phyloP scores from a whole-genome alignment of 805 yeast genomes.

The Candida pseudofarinosa region DNA sequence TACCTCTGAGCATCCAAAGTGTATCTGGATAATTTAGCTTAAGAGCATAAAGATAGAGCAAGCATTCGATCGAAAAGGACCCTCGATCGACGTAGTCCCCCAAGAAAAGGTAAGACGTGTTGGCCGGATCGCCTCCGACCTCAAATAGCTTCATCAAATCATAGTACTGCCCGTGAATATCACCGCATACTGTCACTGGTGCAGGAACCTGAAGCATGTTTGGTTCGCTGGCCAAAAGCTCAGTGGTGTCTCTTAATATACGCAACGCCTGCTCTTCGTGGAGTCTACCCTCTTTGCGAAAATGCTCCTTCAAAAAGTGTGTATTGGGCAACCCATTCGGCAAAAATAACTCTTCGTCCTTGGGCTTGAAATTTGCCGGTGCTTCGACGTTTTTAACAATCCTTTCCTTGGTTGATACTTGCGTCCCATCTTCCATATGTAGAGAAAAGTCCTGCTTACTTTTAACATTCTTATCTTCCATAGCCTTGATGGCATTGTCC shows the following conservation, averaged over 20 bases:
- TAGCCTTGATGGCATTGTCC: constrained; percentile 60
- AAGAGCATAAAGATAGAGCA: constrained; percentile 70
- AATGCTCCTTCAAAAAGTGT: constrained; percentile 67
- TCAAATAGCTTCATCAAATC: constrained; percentile 89
- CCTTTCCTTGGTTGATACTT: constrained; percentile 53
- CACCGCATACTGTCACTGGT: constrained; percentile 95
- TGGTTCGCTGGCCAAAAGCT: constrained; percentile 64
- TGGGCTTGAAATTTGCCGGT: constrained; percentile 63
- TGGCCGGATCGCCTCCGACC: constrained; percentile 83
- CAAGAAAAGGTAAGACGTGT: constrained; percentile 74
- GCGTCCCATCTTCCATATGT: constrained; percentile 57
- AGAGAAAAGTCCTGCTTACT: constrained; percentile 37
- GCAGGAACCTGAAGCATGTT: constrained; percentile 79
- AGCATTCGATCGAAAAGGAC: constrained; percentile 78
- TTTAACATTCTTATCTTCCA: constrained; percentile 39
- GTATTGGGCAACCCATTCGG: constrained; percentile 67
- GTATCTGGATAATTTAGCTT: constrained; percentile 72
- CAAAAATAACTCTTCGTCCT: constrained; percentile 63
- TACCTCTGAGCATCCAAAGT: constrained; percentile 84
- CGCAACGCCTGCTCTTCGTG: constrained; percentile 63
- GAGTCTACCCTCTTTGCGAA: constrained; percentile 76
- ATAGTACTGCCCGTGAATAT: constrained; percentile 92
- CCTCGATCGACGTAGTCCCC: constrained; percentile 98
- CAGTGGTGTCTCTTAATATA: constrained; percentile 65
- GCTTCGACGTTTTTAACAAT: constrained; percentile 55